These are phyloP conservation scores for Alternaria burnsii DNA, from an alignment of 2,329 filamentous ascomycete genomes.

Conservation along the genomic window DNA sequence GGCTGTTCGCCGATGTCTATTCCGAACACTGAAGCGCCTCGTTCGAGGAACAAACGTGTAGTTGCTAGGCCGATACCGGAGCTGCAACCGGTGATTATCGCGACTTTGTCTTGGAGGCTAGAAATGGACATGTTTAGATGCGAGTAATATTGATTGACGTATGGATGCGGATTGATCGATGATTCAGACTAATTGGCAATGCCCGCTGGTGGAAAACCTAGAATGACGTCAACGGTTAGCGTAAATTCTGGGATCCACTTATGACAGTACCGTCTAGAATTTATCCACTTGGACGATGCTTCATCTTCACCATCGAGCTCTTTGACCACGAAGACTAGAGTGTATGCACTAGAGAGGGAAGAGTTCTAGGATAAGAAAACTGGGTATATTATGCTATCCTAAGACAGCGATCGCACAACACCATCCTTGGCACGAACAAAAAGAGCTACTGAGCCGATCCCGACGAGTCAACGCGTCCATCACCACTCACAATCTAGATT, in stretches of 20 bases:
- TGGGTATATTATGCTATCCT: not conserved
- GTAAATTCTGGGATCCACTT: not conserved
- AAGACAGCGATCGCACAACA: not conserved
- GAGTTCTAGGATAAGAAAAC: not conserved
- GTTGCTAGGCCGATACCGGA: slow-evolving; percentile 44
- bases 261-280: not conserved
- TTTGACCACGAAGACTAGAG: not conserved
- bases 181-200: not conserved
- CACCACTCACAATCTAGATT: slow-evolving; percentile 8
- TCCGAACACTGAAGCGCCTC: slow-evolving; percentile 40
- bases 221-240: slow-evolving; percentile 24
- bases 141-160: not conserved
- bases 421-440: not conserved
- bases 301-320: not conserved
- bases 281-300: not conserved
- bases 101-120: slow-evolving; percentile 36
- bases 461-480: not conserved
- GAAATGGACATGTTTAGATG: slow-evolving; percentile 27
- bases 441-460: not conserved
- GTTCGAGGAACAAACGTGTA: slow-evolving; percentile 32
- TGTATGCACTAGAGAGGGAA: not conserved
- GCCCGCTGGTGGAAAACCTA: slow-evolving; percentile 11
- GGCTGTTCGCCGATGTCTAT: slow-evolving; percentile 36
- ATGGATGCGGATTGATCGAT: not conserved
- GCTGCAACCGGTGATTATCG: slow-evolving; percentile 42